phyloP scores from a whole-genome alignment of 2,329 filamentous ascomycete species.

The Mariannaea elegans region DNA sequence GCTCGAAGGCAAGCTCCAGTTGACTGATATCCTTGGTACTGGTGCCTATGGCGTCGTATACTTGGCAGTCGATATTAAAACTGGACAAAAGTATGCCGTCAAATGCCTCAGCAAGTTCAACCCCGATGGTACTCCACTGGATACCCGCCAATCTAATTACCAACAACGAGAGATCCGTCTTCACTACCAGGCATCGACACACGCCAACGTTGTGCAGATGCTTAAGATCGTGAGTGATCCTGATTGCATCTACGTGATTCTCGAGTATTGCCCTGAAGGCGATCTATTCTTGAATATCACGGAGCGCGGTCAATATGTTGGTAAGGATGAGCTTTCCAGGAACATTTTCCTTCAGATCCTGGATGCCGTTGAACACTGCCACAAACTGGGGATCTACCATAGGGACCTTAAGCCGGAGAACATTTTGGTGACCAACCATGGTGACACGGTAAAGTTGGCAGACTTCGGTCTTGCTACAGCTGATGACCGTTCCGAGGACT shows the following conservation, averaged over 20 bases:
- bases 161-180: constrained; percentile 93
- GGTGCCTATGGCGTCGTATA: constrained; percentile 98
- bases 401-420: constrained; percentile 98
- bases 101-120: constrained; percentile 97
- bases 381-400: constrained; percentile 93
- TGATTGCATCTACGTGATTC: constrained; percentile 94
- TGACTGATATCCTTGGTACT: constrained; percentile 86
- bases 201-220: constrained; percentile 93
- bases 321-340: constrained; percentile 88
- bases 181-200: constrained; percentile 87
- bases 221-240: constrained; percentile 90
- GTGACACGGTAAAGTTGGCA: constrained; percentile 91
- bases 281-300: constrained; percentile 98
- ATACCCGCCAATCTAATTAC: constrained; percentile 86
- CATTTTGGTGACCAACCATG: constrained; percentile 88
- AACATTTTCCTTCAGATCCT: constrained; percentile 92
- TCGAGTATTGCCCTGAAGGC: constrained; percentile 97
- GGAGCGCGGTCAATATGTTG: constrained; percentile 90
- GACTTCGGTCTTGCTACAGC: constrained; percentile 96
- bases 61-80: constrained; percentile 84
- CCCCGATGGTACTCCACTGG: constrained; percentile 73
- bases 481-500: constrained; percentile 86
- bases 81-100: constrained; percentile 86
- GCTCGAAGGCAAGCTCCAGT: constrained; percentile 82
- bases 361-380: constrained; percentile 96